A percentile compares a stretch with the other conserved stretches of the same genome.
Evolutionary conservation across 768 basidiomycete genomes (phyloP).

Genomic region (Royoungia palumana): DNA sequence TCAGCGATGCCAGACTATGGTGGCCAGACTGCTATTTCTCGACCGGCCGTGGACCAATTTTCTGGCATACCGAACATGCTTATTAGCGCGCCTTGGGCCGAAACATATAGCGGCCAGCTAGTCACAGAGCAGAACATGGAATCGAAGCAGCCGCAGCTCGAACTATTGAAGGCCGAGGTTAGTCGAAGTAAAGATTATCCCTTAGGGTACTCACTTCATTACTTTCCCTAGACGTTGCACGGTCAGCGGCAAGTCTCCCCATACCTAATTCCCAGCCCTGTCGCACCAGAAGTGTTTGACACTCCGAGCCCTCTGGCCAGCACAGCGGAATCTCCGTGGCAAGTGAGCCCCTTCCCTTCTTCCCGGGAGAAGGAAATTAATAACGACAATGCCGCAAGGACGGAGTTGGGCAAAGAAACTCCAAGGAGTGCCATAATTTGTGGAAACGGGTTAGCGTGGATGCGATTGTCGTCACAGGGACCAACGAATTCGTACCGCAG

Average conservation of each 20-base stretch:
- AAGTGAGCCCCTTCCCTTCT: conserved; percentile 2
- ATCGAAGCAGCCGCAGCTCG: background rate
- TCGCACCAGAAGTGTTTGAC: background rate
- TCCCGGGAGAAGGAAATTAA: background rate
- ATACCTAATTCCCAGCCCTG: background rate
- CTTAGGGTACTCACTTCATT: background rate
- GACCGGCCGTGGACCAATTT: background rate
- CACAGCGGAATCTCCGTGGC: background rate
- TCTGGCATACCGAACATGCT: background rate
- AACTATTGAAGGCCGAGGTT: background rate
- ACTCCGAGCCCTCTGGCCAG: background rate
- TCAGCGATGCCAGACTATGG: background rate
- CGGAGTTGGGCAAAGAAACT: background rate
- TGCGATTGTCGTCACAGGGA: conserved; percentile 24
- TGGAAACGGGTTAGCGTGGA: conserved; percentile 11
- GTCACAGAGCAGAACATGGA: background rate
- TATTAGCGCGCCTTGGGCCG: background rate
- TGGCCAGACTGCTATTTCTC: background rate
- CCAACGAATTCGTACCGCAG: conserved; percentile 58
- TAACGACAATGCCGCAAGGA: conserved; percentile 1
- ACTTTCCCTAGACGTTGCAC: background rate
- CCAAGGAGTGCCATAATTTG: conserved; percentile 12
- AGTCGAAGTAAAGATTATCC: background rate
- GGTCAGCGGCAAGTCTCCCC: background rate
- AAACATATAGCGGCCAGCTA: background rate